These are phyloP conservation scores for Urtica urens DNA, from an alignment of 306 rosid species.

Conservation along the genomic window DNA sequence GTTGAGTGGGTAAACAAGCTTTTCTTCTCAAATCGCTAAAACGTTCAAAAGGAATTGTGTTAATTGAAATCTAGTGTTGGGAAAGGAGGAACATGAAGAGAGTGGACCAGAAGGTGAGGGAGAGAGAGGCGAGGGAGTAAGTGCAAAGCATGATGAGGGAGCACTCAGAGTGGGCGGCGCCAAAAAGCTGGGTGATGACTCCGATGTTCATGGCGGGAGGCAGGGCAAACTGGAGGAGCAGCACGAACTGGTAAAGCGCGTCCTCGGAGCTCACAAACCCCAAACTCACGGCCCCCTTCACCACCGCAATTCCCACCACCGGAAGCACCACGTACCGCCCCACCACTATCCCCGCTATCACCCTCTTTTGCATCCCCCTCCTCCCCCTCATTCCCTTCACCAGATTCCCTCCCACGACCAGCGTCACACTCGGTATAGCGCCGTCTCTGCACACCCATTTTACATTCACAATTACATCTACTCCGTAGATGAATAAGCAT, in stretches of 20 bases:
- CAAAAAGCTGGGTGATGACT: constrained; percentile 60
- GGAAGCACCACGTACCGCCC: constrained; percentile 56
- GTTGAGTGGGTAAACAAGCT: too few relatives aligned
- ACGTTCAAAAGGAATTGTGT: not conserved
- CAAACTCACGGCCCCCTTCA: constrained; percentile 39
- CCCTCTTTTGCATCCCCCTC: constrained; percentile 27
- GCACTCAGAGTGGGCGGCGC: constrained; percentile 68
- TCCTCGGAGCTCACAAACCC: constrained; percentile 59
- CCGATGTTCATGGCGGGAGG: constrained; percentile 84
- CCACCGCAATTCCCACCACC: constrained; percentile 35
- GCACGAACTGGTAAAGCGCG: constrained; percentile 68
- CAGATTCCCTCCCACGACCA: constrained; percentile 75
- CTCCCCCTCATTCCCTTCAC: constrained; percentile 50
- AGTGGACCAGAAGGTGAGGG: constrained; percentile 71
- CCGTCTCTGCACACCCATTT: constrained; percentile 54
- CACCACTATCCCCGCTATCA: constrained; percentile 35
- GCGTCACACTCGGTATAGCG: constrained; percentile 57
- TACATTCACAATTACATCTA: constrained; percentile 2
- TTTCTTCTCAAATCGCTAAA: not conserved
- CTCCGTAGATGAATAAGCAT: not conserved
- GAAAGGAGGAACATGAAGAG: constrained; percentile 34
- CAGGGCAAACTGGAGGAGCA: constrained; percentile 64
- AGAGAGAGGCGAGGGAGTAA: constrained; percentile 46
- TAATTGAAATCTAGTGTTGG: not conserved
- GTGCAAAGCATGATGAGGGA: constrained; percentile 63